These are phyloP conservation scores for Alternaria arborescens DNA, from an alignment of 2,329 filamentous ascomycete species.

Conservation along the genomic window DNA sequence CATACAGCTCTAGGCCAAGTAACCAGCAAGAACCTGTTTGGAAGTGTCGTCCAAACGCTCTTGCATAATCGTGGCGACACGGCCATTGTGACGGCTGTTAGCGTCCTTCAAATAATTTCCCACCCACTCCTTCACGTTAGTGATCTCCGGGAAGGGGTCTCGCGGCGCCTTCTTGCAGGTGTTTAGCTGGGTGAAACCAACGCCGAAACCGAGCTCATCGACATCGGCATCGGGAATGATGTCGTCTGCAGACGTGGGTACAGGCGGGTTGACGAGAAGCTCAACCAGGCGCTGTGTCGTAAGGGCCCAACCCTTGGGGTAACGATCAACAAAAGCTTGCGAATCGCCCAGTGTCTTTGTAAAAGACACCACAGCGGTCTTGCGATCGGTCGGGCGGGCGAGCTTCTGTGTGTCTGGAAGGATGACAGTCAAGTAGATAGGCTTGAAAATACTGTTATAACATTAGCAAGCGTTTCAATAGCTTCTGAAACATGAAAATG, in stretches of 20 bases:
- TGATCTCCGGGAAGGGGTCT: conserved; percentile 88
- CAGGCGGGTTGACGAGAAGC: conserved; percentile 86
- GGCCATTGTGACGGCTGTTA: conserved; percentile 75
- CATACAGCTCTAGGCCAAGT: conserved; percentile 26
- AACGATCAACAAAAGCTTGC: conserved; percentile 77
- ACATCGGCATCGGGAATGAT: conserved; percentile 87
- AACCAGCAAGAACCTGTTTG: conserved; percentile 51
- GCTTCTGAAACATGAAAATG: neutral
- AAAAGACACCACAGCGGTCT: conserved; percentile 90
- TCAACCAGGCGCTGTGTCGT: conserved; percentile 91
- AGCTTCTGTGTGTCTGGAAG: conserved; percentile 90
- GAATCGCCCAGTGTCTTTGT: conserved; percentile 92
- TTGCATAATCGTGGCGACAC: conserved; percentile 74
- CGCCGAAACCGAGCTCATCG: conserved; percentile 92
- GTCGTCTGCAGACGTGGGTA: conserved; percentile 72
- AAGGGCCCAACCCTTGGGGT: conserved; percentile 80
- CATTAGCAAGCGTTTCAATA: conserved; percentile 25
- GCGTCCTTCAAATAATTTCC: conserved; percentile 78
- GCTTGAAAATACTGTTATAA: conserved; percentile 72
- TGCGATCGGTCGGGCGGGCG: conserved; percentile 86
- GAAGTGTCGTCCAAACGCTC: conserved; percentile 67
- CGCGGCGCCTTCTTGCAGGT: conserved; percentile 78
- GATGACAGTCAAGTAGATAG: conserved; percentile 86
- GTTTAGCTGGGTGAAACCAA: conserved; percentile 92
- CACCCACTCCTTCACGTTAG: conserved; percentile 85